phyloP scores from a whole-genome alignment of 257 asterid genomes.

The Ophiorrhiza pumila region DNA sequence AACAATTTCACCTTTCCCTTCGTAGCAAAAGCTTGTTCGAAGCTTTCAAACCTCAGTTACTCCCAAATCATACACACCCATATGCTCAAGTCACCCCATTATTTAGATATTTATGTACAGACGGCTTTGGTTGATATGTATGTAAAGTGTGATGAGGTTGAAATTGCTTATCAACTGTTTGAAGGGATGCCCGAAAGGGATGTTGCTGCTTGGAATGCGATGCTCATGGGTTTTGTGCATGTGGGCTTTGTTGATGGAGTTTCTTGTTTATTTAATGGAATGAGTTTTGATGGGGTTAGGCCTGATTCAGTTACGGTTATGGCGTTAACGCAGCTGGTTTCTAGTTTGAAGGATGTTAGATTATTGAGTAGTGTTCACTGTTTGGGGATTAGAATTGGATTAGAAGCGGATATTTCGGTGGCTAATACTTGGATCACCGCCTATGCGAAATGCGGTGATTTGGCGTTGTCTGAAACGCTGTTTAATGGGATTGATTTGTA shows the following conservation, averaged over 20 bases:
- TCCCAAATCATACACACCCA: constrained; percentile 45
- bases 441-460: constrained; percentile 36
- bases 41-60: constrained; percentile 33
- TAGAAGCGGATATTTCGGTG: constrained; percentile 38
- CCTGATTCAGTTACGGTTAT: constrained; percentile 62
- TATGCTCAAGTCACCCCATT: constrained; percentile 35
- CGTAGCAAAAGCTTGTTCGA: constrained; percentile 65
- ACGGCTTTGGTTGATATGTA: constrained; percentile 61
- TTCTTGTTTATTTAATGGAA: constrained; percentile 29
- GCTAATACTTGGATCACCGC: constrained; percentile 56
- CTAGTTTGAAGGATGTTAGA: constrained; percentile 29
- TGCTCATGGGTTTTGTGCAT: constrained; percentile 44
- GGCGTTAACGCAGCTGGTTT: constrained; percentile 41
- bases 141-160: constrained; percentile 44
- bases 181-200: constrained; percentile 65
- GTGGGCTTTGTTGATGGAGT: constrained; percentile 36
- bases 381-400: constrained; percentile 47
- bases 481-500: constrained; percentile 37
- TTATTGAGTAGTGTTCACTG: constrained; percentile 45
- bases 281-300: constrained; percentile 49
- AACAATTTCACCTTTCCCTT: constrained; percentile 54
- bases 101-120: constrained; percentile 45
- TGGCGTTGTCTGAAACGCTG: constrained; percentile 39
- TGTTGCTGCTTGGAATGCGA: constrained; percentile 63
- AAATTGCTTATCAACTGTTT: constrained; percentile 45